These are phyloP conservation scores for Nemania abortiva DNA, from an alignment of 2,329 filamentous ascomycete species.

Conservation along the genomic window DNA sequence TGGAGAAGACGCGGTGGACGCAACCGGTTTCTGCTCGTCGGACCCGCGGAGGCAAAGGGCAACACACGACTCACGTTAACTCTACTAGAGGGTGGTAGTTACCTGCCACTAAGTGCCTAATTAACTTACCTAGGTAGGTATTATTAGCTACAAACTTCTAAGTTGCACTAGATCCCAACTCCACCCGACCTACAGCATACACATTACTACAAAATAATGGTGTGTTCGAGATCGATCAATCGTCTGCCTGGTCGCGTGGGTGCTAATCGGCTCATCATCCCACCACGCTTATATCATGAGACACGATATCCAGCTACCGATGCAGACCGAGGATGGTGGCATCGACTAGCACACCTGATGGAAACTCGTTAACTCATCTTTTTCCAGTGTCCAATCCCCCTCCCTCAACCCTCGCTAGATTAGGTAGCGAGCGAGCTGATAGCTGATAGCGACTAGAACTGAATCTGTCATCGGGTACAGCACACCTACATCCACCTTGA, in stretches of 20 bases:
- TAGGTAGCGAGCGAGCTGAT: background rate
- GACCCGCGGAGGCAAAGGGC: constrained; percentile 13
- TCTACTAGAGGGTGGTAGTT: too few relatives aligned
- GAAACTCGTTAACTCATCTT: background rate
- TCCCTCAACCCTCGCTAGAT: background rate
- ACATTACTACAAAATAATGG: background rate
- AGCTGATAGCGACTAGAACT: constrained; percentile 1
- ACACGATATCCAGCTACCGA: constrained; percentile 8
- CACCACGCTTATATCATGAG: constrained; percentile 30
- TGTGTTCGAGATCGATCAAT: background rate
- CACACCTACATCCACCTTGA: constrained; percentile 12
- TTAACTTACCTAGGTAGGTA: constrained; percentile 3
- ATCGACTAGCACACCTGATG: background rate
- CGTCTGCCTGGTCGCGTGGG: constrained; percentile 15
- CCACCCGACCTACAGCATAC: background rate
- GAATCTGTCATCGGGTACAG: constrained; percentile 14
- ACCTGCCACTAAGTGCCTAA: background rate
- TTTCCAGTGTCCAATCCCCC: background rate
- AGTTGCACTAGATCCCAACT: background rate
- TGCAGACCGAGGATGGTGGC: constrained; percentile 1
- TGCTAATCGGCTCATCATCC: constrained; percentile 19
- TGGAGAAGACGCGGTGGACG: constrained; percentile 37
- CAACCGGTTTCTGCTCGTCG: constrained; percentile 44
- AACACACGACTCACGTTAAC: constrained; percentile 1
- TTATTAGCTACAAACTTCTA: constrained; percentile 3